Conservation (phyloP, 164 flowering plant species). For the Liquidambar formosana region DNA sequence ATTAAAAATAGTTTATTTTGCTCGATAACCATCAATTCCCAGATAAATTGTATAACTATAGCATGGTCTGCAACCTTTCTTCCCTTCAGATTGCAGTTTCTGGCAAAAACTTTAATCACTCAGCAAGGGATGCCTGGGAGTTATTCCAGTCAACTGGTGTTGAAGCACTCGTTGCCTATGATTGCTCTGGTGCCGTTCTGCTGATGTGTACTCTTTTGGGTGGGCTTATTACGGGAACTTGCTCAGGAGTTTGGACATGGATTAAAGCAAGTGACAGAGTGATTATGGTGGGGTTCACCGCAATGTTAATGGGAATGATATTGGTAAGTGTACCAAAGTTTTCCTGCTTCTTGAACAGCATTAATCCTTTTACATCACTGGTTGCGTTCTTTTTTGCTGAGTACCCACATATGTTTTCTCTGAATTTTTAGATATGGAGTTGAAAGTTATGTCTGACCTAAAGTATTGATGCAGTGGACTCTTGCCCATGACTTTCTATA, state of each 20-base stretch:
- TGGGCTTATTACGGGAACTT: conserved; percentile 88
- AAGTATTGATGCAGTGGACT: no score
- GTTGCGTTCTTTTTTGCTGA: no score
- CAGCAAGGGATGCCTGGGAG: conserved; percentile 99
- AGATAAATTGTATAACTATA: neutral
- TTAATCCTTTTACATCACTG: no score
- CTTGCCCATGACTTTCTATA: neutral
- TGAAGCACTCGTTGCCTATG: conserved; percentile 96
- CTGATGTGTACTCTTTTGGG: conserved; percentile 93
- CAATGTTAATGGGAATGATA: conserved; percentile 97
- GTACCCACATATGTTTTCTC: no score
- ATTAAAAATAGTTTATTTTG: neutral
- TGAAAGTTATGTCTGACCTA: no score
- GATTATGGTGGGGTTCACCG: conserved; percentile 79
- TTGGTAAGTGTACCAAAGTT: conserved; percentile 52
- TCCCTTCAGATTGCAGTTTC: conserved; percentile 80
- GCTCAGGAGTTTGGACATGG: conserved; percentile 85
- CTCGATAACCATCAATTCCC: neutral
- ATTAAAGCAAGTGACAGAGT: conserved; percentile 55
- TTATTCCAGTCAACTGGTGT: conserved; percentile 99
- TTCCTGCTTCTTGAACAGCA: no score
- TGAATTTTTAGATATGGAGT: no score
- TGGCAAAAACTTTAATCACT: conserved; percentile 93
- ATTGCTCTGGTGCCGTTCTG: conserved; percentile 98
- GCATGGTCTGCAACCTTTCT: neutral